Base-by-base conservation (phyloP, 225 moss, liverwort and hornwort genomes). In the Antitrichia curtipendula region DNA sequence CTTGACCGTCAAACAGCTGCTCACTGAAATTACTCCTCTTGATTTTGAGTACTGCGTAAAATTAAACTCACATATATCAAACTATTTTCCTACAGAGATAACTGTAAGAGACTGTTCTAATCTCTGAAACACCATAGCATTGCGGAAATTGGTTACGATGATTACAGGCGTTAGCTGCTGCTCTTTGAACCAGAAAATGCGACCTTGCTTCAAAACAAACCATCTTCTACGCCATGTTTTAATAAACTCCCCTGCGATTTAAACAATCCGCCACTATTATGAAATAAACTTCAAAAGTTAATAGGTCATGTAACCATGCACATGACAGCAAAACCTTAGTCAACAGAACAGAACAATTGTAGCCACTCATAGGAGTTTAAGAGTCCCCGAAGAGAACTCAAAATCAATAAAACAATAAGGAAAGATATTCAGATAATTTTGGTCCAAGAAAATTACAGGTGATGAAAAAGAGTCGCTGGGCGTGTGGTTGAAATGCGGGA, bases 181-280 rank as follows among this genome's bases (percentile, higher is more conserved):
- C 56, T 98, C 97, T 89, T 98, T 98, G 91, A 98, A 98, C 98
- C 97, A 98, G 90, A 98, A 98, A 87, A 98, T 95, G 86, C 92
- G 93, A 36, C 95, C 98, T 91, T 97, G 93, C 94, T 98, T 98
- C 94, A 98, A 90, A 66, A 97, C 98, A 88, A 98, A 98, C 97
- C 97, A 98, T 77, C 98, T 95, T 86, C 96, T 93, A 31, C 97
- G 94, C 98, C 98, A 98, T 50, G 96, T 97, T 88, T 94, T 95
- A 63, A 98, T 88, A 56, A 95, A 97, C 87, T 96, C 98, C 20
- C 98, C 94, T 92, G 88, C 81, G 81, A 70, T 74, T 75, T 49
- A 60, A 50, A 66, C 20, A 64, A 59, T 54, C 73, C 45, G 14
- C 34, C 73, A 75, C 25, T 72, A 43, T 72, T 43, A 38, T 34